Base-by-base conservation (phyloP, 805 yeast species). In the Danielozyma ontarioensis region DNA sequence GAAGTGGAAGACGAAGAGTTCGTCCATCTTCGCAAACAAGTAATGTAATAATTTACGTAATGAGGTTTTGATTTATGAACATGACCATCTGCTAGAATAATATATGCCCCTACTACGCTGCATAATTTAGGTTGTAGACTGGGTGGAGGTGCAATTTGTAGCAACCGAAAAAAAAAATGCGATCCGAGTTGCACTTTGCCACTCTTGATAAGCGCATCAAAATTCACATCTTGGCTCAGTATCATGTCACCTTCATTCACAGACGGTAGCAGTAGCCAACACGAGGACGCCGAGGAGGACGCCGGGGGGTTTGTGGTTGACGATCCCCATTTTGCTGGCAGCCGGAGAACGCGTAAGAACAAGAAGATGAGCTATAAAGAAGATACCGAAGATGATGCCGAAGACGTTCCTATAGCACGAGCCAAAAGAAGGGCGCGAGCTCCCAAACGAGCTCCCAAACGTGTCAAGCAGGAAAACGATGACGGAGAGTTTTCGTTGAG, bases 261-360 rank as follows among this genome's bases (percentile, higher is more conserved):
- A n/a, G n/a, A n/a, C n/a, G n/a, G n/a, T n/a, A n/a, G n/a, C n/a
- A n/a, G n/a, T n/a, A n/a, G n/a, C n/a, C n/a, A n/a, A n/a, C n/a
- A n/a, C n/a, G n/a, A n/a, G 25, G 7, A 33, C 28, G 4, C 13
- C 12, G 16, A 25, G 26, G 5, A 22, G 16, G 11, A 32, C 10
- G 59, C 42, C n/a, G 76, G 74, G 6, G 75, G 74, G 13, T 69
- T 70, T 40, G 46, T 69, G 3, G 49, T 51, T 5, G 58, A 63
- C 40, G 73, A 68, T 38, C 62, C 64, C 8, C 50, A 50, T 30
- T 41, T 40, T 41, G 43, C 52, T 13, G 36, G 44, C 13, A 41
- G 42, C 28, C 44, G 40, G 28, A 45, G 44, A 29, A 37, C 44
- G 8, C 29, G 37, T 28, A 34, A 34, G 23, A 25, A 29, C 23